Conservation (phyloP, 768 basidiomycete species). For the Lactarius trivialis region DNA sequence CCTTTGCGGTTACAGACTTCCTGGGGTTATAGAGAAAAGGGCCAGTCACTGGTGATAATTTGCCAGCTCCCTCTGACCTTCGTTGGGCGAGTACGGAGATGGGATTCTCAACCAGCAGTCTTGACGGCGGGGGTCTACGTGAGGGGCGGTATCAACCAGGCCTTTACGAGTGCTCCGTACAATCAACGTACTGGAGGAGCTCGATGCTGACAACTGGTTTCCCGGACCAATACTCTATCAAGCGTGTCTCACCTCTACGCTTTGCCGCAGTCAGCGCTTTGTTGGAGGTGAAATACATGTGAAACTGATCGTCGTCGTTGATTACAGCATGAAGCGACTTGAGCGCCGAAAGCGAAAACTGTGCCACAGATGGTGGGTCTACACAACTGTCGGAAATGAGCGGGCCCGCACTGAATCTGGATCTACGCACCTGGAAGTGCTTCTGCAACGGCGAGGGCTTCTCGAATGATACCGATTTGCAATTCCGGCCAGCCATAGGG, state of each 20-base stretch:
- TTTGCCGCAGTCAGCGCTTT: constrained; percentile 69
- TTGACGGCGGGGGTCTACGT: constrained; percentile 59
- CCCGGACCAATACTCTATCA: constrained; percentile 83
- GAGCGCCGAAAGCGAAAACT: constrained; percentile 84
- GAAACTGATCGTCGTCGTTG: constrained; percentile 69
- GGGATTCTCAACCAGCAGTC: constrained; percentile 69
- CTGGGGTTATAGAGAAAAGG: constrained; percentile 93
- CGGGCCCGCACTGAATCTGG: background rate
- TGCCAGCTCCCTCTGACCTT: constrained; percentile 30
- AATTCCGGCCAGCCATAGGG: constrained; percentile 91
- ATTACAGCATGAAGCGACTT: constrained; percentile 66
- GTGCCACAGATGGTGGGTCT: constrained; percentile 84
- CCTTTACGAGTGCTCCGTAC: background rate
- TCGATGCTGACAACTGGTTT: constrained; percentile 74
- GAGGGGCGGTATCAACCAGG: constrained; percentile 1
- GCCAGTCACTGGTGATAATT: constrained; percentile 53
- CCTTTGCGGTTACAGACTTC: constrained; percentile 50
- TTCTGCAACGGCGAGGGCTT: constrained; percentile 88
- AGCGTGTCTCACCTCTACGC: constrained; percentile 66
- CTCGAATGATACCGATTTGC: constrained; percentile 88
- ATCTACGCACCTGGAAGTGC: constrained; percentile 69
- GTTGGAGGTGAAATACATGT: constrained; percentile 64
- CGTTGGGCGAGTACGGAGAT: constrained; percentile 44
- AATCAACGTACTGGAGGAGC: constrained; percentile 59
- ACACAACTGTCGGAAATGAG: constrained; percentile 12